Evolutionary conservation across 306 rosid genomes (phyloP), one percentile per base, ranked within the genome.

Genomic region (Malus asiatica): DNA sequence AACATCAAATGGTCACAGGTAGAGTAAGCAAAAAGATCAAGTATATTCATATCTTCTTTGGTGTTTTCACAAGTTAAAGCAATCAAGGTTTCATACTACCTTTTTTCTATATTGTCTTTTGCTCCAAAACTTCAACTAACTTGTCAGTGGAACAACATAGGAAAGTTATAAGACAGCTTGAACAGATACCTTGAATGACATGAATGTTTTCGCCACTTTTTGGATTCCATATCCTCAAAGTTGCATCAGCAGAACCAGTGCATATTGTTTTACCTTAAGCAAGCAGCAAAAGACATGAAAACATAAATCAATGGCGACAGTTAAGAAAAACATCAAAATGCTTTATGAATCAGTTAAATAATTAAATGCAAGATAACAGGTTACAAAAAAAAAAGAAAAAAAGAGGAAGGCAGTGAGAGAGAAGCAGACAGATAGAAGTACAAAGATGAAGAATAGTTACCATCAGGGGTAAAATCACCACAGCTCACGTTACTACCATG

Each of bases 401-500:
- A 4, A 52, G 29, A 74, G 23, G 22, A 45, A 60, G 18, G 20
- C n/a, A 61, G 66, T 5, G 35, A 27, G 66, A 59, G 15, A 23
- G 18, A 59, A 11, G 27, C 30, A 23, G 32, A 59, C 19, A 20
- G 6, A 20, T 66, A 23, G 52, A 25, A 48, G 25, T 29, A 65
- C 38, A 62, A 42, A 75, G 79, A 66, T 46, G 70, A 83, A 82
- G 80, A 81, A 78, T 19, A 40, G 73, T 61, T 90, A 92, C 97
- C 99, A 90, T 95, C 96, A 13, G 93, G 99, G 70, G 99, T 95
- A 84, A 95, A 95, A 79, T 92, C 96, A 72, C 99, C 97, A 67
- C 97, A 95, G 29, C 90, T 89, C 76, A 95, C 99, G 38, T 83
- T 87, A n/a, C 82, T 69, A 32, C 86, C 92, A 72, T 95, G 99